A percentile compares a stretch with the other conserved stretches of the same genome.
Conservation (phyloP, 2,329 filamentous ascomycete genomes). For the Xylariaceae sp. region DNA sequence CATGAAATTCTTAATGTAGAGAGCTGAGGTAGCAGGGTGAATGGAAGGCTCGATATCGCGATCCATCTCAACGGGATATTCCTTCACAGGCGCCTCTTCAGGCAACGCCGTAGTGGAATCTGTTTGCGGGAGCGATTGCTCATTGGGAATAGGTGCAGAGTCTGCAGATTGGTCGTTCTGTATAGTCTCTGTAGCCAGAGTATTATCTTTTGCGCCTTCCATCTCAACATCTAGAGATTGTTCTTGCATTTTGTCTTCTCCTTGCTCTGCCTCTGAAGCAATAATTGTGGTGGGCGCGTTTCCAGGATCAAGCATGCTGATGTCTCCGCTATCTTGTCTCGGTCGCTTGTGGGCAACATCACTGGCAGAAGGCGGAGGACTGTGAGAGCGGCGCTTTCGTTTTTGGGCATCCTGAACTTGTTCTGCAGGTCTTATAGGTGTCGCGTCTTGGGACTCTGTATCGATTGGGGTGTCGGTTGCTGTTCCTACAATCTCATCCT, state of each 20-base stretch:
- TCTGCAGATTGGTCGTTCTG: too few relatives aligned
- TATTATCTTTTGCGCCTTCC: conserved; percentile 6
- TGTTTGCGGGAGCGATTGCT: too few relatives aligned
- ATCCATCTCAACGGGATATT: conserved; percentile 13
- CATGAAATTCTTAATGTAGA: conserved; percentile 91
- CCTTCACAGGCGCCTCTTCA: background rate
- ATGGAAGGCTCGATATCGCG: conserved; percentile 49
- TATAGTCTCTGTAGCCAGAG: conserved; percentile 1
- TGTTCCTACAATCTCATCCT: too few relatives aligned
- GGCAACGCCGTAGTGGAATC: background rate
- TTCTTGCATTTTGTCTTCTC: conserved; percentile 1
- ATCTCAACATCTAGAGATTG: conserved; percentile 13
- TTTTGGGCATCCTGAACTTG: conserved; percentile 53
- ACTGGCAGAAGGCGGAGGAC: conserved; percentile 51
- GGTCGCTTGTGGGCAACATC: conserved; percentile 52
- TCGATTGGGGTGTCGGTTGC: conserved; percentile 10
- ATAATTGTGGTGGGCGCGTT: conserved; percentile 3
- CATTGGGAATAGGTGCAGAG: background rate
- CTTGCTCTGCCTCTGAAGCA: conserved; percentile 2
- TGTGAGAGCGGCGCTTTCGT: conserved; percentile 63
- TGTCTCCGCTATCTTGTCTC: conserved; percentile 34
- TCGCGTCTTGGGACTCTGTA: conserved; percentile 16
- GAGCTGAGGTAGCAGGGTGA: conserved; percentile 68
- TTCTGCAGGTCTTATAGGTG: conserved; percentile 1
- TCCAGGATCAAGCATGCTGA: conserved; percentile 7